A percentile compares a stretch with the other conserved stretches of the same genome.
Conservation (phyloP, 441 rosid genomes). For the Kokia cookei region DNA sequence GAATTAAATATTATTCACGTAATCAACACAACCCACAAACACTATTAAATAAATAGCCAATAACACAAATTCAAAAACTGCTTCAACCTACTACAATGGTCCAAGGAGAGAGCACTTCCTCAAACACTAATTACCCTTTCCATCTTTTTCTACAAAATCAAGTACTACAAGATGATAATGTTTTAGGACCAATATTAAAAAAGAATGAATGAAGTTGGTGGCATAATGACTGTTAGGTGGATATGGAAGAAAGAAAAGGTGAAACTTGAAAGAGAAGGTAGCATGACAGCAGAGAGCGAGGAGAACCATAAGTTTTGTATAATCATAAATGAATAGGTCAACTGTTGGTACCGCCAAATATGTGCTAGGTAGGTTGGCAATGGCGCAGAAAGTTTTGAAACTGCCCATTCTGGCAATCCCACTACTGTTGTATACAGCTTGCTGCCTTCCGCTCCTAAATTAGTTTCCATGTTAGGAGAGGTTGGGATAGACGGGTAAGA, state of each 20-base stretch:
- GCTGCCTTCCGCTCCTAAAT: not conserved
- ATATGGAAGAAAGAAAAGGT: not conserved
- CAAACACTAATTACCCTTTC: too few species aligned
- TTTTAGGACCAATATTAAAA: not conserved
- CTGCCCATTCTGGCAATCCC: not conserved
- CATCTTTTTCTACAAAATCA: not conserved
- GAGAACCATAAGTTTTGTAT: not conserved
- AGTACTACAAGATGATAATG: not conserved
- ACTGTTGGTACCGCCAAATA: not conserved
- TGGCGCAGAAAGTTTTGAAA: not conserved
- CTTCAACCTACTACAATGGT: too few species aligned
- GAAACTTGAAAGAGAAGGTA: not conserved
- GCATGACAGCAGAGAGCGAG: not conserved
- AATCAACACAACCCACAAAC: too few species aligned
- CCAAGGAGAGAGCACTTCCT: too few species aligned
- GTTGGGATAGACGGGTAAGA: too few species aligned
- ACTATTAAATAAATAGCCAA: too few species aligned
- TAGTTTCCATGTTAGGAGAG: not conserved
- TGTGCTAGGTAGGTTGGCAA: not conserved
- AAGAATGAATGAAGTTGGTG: not conserved
- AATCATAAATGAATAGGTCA: not conserved
- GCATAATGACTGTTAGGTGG: not conserved
- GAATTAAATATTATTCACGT: too few species aligned
- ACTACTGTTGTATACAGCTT: not conserved
- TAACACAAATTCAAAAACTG: too few species aligned